A percentile compares a stretch with the other conserved stretches of the same genome.
Evolutionary conservation across 495 filamentous ascomycete genomes (phyloP).

Genomic region (Xeromyces bisporus): DNA sequence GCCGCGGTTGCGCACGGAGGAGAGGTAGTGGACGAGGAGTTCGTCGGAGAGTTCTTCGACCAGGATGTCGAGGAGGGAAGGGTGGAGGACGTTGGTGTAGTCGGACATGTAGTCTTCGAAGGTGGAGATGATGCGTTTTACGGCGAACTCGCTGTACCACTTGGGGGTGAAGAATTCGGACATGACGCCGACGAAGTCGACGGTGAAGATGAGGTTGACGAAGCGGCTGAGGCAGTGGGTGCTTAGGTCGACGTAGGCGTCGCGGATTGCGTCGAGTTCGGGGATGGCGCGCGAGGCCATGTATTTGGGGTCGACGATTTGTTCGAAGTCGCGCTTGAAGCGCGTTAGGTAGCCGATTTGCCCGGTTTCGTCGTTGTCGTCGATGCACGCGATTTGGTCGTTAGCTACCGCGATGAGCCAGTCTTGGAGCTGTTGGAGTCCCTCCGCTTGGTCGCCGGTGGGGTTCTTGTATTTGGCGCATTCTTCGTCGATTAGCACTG

Average conservation of each 20-base stretch:
- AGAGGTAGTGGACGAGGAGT: slow-evolving; percentile 75
- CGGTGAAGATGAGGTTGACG: slow-evolving; percentile 62
- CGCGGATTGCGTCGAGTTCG: slow-evolving; percentile 57
- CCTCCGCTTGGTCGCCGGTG: slow-evolving; percentile 47
- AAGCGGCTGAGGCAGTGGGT: slow-evolving; percentile 81
- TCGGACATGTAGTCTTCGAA: slow-evolving; percentile 89
- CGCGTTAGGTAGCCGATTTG: slow-evolving; percentile 60
- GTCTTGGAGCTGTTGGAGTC: slow-evolving; percentile 67
- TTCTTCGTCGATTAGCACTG: slow-evolving; percentile 78
- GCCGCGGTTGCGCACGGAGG: slow-evolving; percentile 68
- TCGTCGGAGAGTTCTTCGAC: slow-evolving; percentile 85
- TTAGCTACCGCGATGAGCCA: slow-evolving; percentile 96
- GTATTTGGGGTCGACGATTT: slow-evolving; percentile 67
- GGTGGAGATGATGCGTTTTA: slow-evolving; percentile 79
- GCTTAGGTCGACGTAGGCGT: slow-evolving; percentile 85
- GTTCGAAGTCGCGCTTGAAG: slow-evolving; percentile 63
- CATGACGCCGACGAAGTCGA: slow-evolving; percentile 69
- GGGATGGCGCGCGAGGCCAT: slow-evolving; percentile 47
- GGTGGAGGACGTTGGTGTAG: slow-evolving; percentile 63
- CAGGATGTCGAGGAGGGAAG: slow-evolving; percentile 69
- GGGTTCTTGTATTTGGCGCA: slow-evolving; percentile 47
- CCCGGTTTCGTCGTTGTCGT: slow-evolving; percentile 55
- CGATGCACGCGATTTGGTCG: slow-evolving; percentile 95
- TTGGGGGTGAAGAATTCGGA: slow-evolving; percentile 76
- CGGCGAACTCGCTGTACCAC: slow-evolving; percentile 71